Base-by-base conservation (phyloP, 2,329 filamentous ascomycete species). In the Penicillium sp. region DNA sequence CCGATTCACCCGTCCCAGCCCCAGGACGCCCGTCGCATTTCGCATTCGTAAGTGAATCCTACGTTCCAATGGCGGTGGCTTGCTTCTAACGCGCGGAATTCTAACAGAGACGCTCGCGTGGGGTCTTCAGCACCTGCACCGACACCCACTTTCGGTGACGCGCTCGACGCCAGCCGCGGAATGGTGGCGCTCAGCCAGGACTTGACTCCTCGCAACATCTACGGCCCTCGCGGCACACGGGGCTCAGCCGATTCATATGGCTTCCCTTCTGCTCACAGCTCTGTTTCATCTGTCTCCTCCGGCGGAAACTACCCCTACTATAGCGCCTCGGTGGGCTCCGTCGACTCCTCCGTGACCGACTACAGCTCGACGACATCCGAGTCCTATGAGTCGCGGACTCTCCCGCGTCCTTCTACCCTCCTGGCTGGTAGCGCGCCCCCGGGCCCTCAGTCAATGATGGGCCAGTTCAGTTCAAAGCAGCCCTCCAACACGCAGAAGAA, bases 121-220 rank as follows among this genome's bases (percentile, higher is more conserved):
- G 50, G 60, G 27, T 61, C 65, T 36, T 59, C 69, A 78, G 62
- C 79, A 74, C 83, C 75, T 68, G 55, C 49, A 9, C 63, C 69
- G 40, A 75, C 78, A 45, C 77, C 85, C 58, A 85, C 84, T 59
- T 94, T 90, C 67, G 87, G 85, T 56, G 91, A 96, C 65, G 88
- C 89, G 23, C 82, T 97, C 46, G 91, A 96, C 67, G 90, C 90
- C 20, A 90, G 89, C 66, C 86, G 93, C 51, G 89, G 89, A 58
- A 96, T 97, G 87, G 80, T 96, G 22, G 89, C 89, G 29, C 87
- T 97, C 79, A 95, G 88, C 78, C 89, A 96, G 72, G 89, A 96
- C 60, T 71, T 84, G 60, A 95, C 89, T 1, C 89, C 90, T 10
- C 78, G 90, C 52, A 93, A 91, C 65, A 88, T 95, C 60, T 95